Conservation (phyloP, 2,329 filamentous ascomycete genomes). For the Penicillium sp. region DNA sequence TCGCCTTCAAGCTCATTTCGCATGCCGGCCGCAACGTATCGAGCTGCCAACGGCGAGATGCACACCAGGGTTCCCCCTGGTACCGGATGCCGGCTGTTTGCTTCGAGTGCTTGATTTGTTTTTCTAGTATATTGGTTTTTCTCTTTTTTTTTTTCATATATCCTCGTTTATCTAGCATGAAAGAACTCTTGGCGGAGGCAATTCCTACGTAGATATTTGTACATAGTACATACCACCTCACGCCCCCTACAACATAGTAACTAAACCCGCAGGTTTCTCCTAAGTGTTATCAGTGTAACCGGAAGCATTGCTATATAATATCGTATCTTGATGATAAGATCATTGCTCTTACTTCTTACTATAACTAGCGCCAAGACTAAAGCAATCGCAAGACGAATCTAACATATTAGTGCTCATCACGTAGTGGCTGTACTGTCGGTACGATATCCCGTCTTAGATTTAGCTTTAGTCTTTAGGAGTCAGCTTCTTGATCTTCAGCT, state of each 20-base stretch:
- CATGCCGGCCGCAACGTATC: neutral
- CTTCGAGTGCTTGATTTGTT: neutral
- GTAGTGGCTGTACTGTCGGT: too few relatives aligned
- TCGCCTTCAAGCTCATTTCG: neutral
- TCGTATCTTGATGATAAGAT: too few relatives aligned
- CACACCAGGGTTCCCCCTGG: neutral
- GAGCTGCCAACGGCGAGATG: neutral
- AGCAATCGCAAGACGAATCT: neutral
- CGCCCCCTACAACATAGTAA: too few relatives aligned
- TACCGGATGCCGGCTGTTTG: neutral
- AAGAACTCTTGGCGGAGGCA: neutral
- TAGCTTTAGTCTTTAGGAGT: constrained; percentile 59
- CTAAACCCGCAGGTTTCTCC: neutral
- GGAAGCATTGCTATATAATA: too few relatives aligned
- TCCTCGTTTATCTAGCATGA: neutral
- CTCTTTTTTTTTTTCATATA: neutral
- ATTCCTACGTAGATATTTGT: neutral
- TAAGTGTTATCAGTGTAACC: too few relatives aligned
- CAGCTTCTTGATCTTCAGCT: neutral
- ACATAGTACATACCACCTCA: neutral
- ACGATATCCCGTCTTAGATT: too few relatives aligned
- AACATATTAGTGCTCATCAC: too few relatives aligned
- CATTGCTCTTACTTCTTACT: neutral
- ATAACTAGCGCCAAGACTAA: neutral
- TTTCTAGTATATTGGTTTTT: too few relatives aligned